phyloP scores from a whole-genome alignment of 2,329 filamentous ascomycete genomes.

The Penicillium fuscoglaucum region DNA sequence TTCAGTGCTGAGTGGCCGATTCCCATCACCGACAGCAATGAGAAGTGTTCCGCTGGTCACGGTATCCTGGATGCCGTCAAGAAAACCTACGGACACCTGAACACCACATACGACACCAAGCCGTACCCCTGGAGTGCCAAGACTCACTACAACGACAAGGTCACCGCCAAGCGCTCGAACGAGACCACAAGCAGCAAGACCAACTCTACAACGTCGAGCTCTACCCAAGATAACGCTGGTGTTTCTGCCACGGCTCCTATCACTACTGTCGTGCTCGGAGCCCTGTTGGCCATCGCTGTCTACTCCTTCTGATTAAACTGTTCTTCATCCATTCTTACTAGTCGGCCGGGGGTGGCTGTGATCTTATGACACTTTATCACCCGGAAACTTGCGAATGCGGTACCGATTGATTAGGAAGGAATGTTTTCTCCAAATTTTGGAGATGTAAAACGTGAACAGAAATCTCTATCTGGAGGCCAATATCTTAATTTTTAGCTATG shows the following conservation, averaged over 20 bases:
- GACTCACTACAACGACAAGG: conserved; percentile 25
- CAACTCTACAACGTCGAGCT: conserved; percentile 16
- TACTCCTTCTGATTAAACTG: conserved; percentile 17
- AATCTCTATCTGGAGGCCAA: neutral
- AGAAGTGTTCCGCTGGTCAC: conserved; percentile 37
- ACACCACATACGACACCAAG: conserved; percentile 35
- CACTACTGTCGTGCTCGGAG: conserved; percentile 14
- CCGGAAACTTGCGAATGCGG: neutral
- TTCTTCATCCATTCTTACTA: neutral
- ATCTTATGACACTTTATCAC: neutral
- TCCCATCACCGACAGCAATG: conserved; percentile 30
- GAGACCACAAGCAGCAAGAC: conserved; percentile 2
- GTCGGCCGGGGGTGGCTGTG: neutral
- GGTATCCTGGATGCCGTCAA: conserved; percentile 36
- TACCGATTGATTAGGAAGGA: neutral
- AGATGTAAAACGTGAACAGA: neutral
- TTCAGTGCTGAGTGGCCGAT: conserved; percentile 33
- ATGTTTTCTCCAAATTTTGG: neutral
- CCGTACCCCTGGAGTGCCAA: conserved; percentile 27
- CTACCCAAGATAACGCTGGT: conserved; percentile 7
- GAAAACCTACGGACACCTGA: conserved; percentile 29
- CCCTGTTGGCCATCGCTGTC: conserved; percentile 17
- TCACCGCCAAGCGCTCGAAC: conserved; percentile 29
- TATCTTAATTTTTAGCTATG: neutral
- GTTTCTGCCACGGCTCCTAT: conserved; percentile 12